Evolutionary conservation across 192 early-diverging fungal species (phyloP).

Genomic region (Backusella macrospora): DNA sequence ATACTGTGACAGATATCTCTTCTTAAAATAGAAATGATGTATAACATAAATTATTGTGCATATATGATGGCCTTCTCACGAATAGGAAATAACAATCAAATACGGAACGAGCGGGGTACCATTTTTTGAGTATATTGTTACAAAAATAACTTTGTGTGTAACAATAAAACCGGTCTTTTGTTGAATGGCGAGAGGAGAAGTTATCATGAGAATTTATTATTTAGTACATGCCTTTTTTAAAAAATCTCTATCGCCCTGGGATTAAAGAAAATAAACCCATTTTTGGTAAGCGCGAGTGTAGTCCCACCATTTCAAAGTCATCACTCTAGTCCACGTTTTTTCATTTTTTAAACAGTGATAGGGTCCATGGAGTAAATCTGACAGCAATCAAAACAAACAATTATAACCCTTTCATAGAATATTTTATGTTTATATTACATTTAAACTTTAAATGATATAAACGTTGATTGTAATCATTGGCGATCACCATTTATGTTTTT

Average conservation of each 20-base stretch:
- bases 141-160: slow-evolving; percentile 10
- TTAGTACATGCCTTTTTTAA: slow-evolving; percentile 13
- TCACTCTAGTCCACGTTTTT: slow-evolving; percentile 9
- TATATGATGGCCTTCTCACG: slow-evolving; percentile 10
- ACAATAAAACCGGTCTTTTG: neutral
- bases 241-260: neutral
- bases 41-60: slow-evolving; percentile 13
- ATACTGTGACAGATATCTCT: neutral
- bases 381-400: slow-evolving; percentile 10
- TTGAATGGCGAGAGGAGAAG: neutral
- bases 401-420: neutral
- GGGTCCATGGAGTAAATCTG: slow-evolving; percentile 1
- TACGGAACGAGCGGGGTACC: neutral
- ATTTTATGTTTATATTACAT: neutral
- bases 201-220: slow-evolving; percentile 15
- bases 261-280: neutral
- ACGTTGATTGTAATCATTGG: neutral
- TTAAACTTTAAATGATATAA: neutral
- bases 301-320: slow-evolving; percentile 10
- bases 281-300: neutral
- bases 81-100: slow-evolving; percentile 10
- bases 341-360: slow-evolving; percentile 9
- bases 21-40: slow-evolving; percentile 11
- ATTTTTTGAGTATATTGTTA: neutral
- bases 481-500: neutral